A percentile compares a stretch with the other conserved stretches of the same genome.
phyloP scores from a whole-genome alignment of 306 rosid species.

The Trifolium repens region DNA sequence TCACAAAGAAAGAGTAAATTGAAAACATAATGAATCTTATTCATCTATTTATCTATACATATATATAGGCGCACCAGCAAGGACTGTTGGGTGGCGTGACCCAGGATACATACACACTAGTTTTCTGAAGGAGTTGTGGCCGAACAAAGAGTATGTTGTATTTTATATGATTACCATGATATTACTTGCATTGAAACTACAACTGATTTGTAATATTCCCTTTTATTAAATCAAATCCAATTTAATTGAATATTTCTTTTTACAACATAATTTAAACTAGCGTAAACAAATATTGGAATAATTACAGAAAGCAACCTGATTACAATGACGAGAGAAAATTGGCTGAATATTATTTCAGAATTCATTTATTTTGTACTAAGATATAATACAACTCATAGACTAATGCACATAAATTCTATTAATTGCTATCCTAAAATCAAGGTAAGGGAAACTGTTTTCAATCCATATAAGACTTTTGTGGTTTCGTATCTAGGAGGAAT shows the following conservation, averaged over 20 bases:
- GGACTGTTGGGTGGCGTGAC: constrained; percentile 94
- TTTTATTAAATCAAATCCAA: constrained; percentile 11
- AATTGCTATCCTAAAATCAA: too few relatives aligned
- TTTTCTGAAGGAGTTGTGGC: constrained; percentile 89
- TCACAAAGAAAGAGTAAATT: neutral
- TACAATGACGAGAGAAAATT: neutral
- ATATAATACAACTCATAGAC: neutral
- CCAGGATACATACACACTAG: constrained; percentile 90
- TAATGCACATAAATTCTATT: too few relatives aligned
- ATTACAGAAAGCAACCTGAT: neutral
- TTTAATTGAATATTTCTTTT: constrained; percentile 7
- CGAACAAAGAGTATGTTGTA: constrained; percentile 64
- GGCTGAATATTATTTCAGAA: neutral
- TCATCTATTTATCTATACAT: constrained; percentile 2
- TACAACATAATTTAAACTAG: neutral
- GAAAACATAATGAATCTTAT: constrained; percentile 24
- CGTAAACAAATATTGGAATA: constrained; percentile 18
- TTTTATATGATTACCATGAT: constrained; percentile 20
- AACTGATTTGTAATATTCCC: constrained; percentile 19
- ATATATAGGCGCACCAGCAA: constrained; percentile 85
- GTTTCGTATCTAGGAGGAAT: too few relatives aligned
- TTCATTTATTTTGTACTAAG: neutral
- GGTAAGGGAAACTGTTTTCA: neutral
- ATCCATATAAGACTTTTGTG: too few relatives aligned
- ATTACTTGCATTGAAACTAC: constrained; percentile 32